Conservation (phyloP, 257 asterid genomes). For the Solanum pinnatisectum region DNA sequence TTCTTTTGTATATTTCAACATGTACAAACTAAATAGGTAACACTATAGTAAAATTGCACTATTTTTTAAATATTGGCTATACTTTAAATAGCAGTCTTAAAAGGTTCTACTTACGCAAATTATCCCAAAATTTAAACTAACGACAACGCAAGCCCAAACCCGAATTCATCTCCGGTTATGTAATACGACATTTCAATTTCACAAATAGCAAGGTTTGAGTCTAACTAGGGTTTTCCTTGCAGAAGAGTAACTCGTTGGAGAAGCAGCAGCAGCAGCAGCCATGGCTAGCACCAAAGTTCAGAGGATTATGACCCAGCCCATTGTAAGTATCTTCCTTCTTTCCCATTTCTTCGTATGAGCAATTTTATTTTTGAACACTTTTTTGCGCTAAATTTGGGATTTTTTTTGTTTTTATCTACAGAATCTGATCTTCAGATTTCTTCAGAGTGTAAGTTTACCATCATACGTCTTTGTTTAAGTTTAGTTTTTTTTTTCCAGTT, state of each 20-base stretch:
- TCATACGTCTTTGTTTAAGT: neutral
- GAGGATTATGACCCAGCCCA: conserved; percentile 65
- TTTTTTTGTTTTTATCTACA: neutral
- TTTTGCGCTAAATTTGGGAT: neutral
- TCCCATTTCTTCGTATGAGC: neutral
- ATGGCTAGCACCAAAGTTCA: conserved; percentile 64
- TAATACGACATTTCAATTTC: neutral
- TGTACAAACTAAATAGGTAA: too few species aligned
- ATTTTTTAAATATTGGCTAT: neutral
- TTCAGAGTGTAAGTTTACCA: conserved; percentile 41
- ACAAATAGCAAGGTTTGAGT: neutral
- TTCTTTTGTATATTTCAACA: too few species aligned
- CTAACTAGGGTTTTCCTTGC: neutral
- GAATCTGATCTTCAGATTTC: conserved; percentile 64
- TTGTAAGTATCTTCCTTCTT: conserved; percentile 13
- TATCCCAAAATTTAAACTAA: neutral
- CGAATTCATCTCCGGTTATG: neutral
- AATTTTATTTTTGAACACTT: neutral
- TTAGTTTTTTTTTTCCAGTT: neutral
- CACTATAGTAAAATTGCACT: neutral
- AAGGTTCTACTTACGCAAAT: neutral
- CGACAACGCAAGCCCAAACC: neutral
- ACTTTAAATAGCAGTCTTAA: neutral
- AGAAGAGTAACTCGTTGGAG: neutral
- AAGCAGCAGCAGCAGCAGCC: conserved; percentile 12